Percentiles rank a stretch among this genome's conserved stretches.
phyloP scores from a whole-genome alignment of 1,284 basidiomycete species.

The Mycena citricolor region DNA sequence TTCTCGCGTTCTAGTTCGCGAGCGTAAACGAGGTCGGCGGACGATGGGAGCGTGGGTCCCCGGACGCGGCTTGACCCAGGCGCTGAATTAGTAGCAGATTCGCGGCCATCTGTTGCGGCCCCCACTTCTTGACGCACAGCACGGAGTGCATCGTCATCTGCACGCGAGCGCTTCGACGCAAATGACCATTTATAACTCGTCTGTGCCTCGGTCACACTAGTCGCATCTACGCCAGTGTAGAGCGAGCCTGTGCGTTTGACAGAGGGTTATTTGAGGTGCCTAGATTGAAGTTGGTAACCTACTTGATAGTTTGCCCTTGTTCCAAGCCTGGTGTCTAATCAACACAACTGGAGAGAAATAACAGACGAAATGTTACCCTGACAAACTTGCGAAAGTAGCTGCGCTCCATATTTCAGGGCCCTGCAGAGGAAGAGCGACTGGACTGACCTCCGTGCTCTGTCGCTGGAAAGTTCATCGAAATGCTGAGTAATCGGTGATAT shows the following conservation, averaged over 20 bases:
- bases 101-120: slow-evolving; percentile 52
- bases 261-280: slow-evolving; percentile 3
- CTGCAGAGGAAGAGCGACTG: slow-evolving; percentile 26
- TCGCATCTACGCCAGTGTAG: slow-evolving; percentile 57
- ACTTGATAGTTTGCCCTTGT: slow-evolving; percentile 69
- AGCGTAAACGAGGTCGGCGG: slow-evolving; percentile 48
- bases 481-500: slow-evolving; percentile 45
- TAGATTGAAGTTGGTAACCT: slow-evolving; percentile 23
- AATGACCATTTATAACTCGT: slow-evolving; percentile 64
- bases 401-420: slow-evolving; percentile 25
- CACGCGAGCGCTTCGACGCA: slow-evolving; percentile 54
- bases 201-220: slow-evolving; percentile 46
- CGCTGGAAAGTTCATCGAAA: slow-evolving; percentile 73
- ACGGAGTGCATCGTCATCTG: slow-evolving; percentile 55
- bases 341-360: slow-evolving; percentile 4
- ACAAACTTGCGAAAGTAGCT: slow-evolving; percentile 85
- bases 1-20: slow-evolving; percentile 58
- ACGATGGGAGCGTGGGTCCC: slow-evolving; percentile 67
- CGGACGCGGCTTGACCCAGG: slow-evolving; percentile 43
- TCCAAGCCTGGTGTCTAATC: slow-evolving; percentile 57
- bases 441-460: slow-evolving; percentile 64
- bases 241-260: slow-evolving; percentile 46
- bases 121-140: slow-evolving; percentile 59
- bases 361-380: slow-evolving; percentile 47
- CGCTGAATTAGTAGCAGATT: slow-evolving; percentile 22